Conservation (phyloP, 352 stramenopile genomes). For the Plasmopara viticola region DNA sequence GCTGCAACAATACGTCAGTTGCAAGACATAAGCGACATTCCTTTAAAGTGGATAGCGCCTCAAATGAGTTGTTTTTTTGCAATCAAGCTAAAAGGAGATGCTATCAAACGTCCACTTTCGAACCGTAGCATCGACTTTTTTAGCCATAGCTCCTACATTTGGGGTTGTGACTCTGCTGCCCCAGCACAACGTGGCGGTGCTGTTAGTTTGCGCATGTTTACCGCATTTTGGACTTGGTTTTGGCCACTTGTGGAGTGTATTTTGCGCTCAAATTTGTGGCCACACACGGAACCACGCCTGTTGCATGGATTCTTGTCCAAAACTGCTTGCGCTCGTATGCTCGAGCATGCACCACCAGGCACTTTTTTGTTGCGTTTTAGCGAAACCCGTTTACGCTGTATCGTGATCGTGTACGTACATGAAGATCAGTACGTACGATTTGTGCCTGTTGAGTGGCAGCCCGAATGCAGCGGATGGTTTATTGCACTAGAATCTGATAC, state of each 20-base stretch:
- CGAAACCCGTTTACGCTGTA: conserved; percentile 50
- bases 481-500: conserved; percentile 51
- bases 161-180: conserved; percentile 29
- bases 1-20: conserved; percentile 33
- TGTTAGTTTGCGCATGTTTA: conserved; percentile 66
- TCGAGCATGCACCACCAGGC: conserved; percentile 51
- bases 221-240: conserved; percentile 75
- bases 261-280: conserved; percentile 48
- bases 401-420: conserved; percentile 71
- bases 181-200: conserved; percentile 34
- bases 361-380: conserved; percentile 80
- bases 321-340: conserved; percentile 67
- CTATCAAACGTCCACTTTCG: conserved; percentile 59
- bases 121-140: conserved; percentile 68
- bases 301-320: conserved; percentile 82
- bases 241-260: conserved; percentile 61
- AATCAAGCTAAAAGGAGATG: conserved; percentile 58
- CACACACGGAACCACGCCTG: conserved; percentile 65
- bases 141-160: conserved; percentile 70
- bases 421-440: conserved; percentile 64
- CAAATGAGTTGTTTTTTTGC: conserved; percentile 77
- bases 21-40: conserved; percentile 32
- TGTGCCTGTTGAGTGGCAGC: conserved; percentile 57
- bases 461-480: conserved; percentile 37
- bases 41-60: conserved; percentile 57